A percentile compares a stretch with the other conserved stretches of the same genome.
Evolutionary conservation across 169 alveolate species (phyloP).

Genomic region (Amoebophrya sp.): DNA sequence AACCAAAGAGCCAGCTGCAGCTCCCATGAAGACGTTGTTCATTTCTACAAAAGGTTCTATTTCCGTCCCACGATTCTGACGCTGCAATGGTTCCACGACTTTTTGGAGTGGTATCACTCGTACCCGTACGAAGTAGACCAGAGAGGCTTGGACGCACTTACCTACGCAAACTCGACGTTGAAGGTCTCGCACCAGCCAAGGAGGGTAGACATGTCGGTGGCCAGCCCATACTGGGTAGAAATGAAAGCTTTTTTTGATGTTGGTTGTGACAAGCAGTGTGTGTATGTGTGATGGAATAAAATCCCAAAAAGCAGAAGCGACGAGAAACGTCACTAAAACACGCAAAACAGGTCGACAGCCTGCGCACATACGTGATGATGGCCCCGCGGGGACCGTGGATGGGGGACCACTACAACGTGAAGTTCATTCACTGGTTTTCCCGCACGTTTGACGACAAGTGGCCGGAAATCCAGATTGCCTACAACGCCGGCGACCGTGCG

Average conservation of each 20-base stretch:
- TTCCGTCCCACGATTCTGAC: slow-evolving; percentile 5
- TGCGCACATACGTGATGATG: slow-evolving; percentile 11
- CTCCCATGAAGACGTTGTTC: neutral
- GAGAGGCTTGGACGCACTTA: neutral
- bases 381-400: slow-evolving; percentile 4
- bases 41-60: neutral
- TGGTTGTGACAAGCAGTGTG: neutral
- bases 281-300: too few species aligned
- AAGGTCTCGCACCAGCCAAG: slow-evolving; percentile 2
- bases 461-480: neutral
- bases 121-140: slow-evolving; percentile 7
- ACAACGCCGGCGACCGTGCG: slow-evolving; percentile 11
- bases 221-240: neutral
- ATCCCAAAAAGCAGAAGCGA: too few species aligned
- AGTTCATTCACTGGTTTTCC: slow-evolving; percentile 7
- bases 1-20: too few species aligned
- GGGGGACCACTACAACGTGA: neutral
- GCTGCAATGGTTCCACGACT: slow-evolving; percentile 15
- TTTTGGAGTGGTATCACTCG: neutral
- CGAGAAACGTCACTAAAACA: too few species aligned
- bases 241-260: neutral
- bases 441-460: slow-evolving; percentile 7
- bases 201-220: neutral
- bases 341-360: neutral
- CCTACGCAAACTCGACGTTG: neutral